Evolutionary conservation across 2,329 filamentous ascomycete genomes (phyloP), one percentile per base, ranked within the genome.

Genomic region (Cordyceps militaris): DNA sequence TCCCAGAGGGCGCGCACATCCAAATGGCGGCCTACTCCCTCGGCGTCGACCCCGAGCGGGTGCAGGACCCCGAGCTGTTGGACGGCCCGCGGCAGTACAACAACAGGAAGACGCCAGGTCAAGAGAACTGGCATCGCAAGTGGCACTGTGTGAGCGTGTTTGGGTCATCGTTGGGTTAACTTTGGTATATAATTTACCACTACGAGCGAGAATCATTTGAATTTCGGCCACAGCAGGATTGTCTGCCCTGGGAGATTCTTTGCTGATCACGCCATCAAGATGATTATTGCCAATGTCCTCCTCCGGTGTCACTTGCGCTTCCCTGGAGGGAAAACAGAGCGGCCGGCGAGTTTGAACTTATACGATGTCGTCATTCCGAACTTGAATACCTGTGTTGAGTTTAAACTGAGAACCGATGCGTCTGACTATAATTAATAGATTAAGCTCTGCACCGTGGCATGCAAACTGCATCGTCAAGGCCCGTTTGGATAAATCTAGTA

Each of bases 211-310:
- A 56, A 28, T 10, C 47, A 48, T 11, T 19, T 56, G 19, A 30
- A 54, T 44, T 55, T 55, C 14, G 52, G 52, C 21, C 42, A 55
- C 42, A 42, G 52, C 40, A 55, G 47, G 38, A 46, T 55, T 46
- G 42, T 24, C 13, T 55, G 52, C 52, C 52, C 52, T 2, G 52
- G 52, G 3, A 26, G 52, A 13, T 55, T 55, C 30, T 55, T 55
- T 14, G 40, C 52, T 2, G 52, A 55, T 26, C 28, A 36, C 28
- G 36, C 44, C 21, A 56, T 56, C 23, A 56, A 56, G 19, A 48
- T 56, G 23, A 56, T 56, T 43, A 23, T 56, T 16, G 47, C 53
- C 38, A 42, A 42, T n/a, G 47, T 55, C 38, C 42, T 55, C 13
- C 34, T 55, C 28, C 34, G 19, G 16, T 47, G 47, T 19, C 30